These are phyloP conservation scores for Rhodocollybia butyracea DNA, from an alignment of 768 basidiomycete genomes.

Conservation along the genomic window DNA sequence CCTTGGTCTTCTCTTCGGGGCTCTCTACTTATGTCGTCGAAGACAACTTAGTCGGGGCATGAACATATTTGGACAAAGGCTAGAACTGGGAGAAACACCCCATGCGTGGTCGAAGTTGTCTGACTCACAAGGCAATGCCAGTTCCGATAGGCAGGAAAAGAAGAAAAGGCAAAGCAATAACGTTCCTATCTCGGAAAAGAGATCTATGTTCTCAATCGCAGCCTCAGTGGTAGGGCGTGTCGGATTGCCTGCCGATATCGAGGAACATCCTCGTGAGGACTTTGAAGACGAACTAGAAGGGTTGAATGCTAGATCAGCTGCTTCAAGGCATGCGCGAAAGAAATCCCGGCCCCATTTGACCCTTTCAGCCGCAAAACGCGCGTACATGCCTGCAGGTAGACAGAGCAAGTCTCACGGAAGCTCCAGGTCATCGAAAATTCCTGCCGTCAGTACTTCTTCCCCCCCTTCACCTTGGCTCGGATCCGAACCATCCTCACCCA, in stretches of 20 bases:
- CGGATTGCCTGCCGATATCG: background rate
- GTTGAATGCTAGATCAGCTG: background rate
- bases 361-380: background rate
- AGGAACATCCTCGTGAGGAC: background rate
- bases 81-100: slow-evolving; percentile 7
- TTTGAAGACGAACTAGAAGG: background rate
- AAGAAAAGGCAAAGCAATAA: background rate
- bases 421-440: background rate
- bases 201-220: background rate
- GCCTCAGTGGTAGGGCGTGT: background rate
- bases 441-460: background rate
- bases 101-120: slow-evolving; percentile 1
- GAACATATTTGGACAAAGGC: slow-evolving; percentile 5
- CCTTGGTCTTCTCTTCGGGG: background rate
- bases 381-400: background rate
- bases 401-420: background rate
- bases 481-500: background rate
- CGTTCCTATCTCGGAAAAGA: background rate
- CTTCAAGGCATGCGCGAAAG: background rate
- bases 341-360: background rate
- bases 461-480: background rate
- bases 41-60: slow-evolving; percentile 1
- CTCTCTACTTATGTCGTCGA: slow-evolving; percentile 1
- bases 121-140: background rate
- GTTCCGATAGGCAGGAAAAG: background rate